phyloP scores from a whole-genome alignment of 1,284 basidiomycete genomes.

The Rhodotorula sp. region DNA sequence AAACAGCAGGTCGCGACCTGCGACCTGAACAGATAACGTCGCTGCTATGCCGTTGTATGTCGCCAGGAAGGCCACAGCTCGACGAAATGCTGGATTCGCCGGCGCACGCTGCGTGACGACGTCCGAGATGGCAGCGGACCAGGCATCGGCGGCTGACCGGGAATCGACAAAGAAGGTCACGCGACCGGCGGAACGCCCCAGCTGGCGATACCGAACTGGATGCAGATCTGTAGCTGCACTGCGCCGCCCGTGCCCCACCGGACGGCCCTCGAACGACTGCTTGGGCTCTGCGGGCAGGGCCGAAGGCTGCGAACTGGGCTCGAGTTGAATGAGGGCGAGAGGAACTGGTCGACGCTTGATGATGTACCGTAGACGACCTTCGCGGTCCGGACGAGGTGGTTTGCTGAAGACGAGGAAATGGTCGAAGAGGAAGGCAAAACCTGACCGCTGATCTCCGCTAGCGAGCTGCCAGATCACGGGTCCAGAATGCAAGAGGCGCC shows the following conservation, averaged over 20 bases:
- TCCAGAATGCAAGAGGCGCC: conserved; percentile 77
- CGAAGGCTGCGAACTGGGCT: conserved; percentile 50
- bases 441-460: conserved; percentile 51
- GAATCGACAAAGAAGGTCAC: conserved; percentile 72
- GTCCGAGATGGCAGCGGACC: conserved; percentile 85
- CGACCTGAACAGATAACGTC: conserved; percentile 41
- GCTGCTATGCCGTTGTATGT: conserved; percentile 26
- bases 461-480: conserved; percentile 78
- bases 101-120: conserved; percentile 77
- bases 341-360: conserved; percentile 81
- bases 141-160: conserved; percentile 57
- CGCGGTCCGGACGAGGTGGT: conserved; percentile 56
- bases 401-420: conserved; percentile 90
- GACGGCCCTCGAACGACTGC: neutral
- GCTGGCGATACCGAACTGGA: conserved; percentile 79
- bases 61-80: conserved; percentile 48
- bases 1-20: conserved; percentile 72
- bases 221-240: conserved; percentile 57
- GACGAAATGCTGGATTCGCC: conserved; percentile 88
- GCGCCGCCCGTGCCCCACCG: neutral
- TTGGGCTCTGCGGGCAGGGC: neutral
- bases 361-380: conserved; percentile 56
- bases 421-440: conserved; percentile 88
- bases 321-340: conserved; percentile 67
- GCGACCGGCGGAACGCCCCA: conserved; percentile 70